Evolutionary conservation across 805 yeast species (phyloP).

Genomic region (Teunomyces pallodes): DNA sequence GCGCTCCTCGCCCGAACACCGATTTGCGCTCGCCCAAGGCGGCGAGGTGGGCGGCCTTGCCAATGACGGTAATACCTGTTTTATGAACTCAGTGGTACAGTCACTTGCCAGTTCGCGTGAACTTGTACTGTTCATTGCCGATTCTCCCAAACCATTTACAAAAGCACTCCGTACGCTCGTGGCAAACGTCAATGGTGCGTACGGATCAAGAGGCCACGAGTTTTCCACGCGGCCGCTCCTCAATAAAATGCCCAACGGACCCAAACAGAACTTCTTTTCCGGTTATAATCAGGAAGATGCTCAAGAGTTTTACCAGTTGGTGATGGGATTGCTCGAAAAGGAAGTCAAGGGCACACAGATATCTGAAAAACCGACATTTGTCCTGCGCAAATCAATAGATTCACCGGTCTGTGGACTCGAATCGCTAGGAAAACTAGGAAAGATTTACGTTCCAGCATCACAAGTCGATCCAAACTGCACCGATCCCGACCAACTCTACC

Average conservation of each 20-base stretch:
- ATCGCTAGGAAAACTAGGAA: slow-evolving; percentile 56
- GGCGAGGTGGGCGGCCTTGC: slow-evolving; percentile 81
- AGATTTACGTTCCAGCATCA: slow-evolving; percentile 66
- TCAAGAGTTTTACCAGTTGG: slow-evolving; percentile 87
- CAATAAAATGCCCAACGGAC: slow-evolving; percentile 72
- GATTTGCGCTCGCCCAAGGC: slow-evolving; percentile 54
- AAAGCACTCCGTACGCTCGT: slow-evolving; percentile 51
- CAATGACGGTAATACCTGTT: slow-evolving; percentile 93
- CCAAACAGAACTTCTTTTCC: slow-evolving; percentile 69
- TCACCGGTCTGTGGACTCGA: slow-evolving; percentile 39
- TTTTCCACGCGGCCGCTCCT: slow-evolving; percentile 61
- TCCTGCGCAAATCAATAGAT: slow-evolving; percentile 20
- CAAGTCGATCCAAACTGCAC: slow-evolving; percentile 73
- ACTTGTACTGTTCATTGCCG: slow-evolving; percentile 53
- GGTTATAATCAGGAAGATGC: slow-evolving; percentile 97
- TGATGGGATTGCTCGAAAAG: slow-evolving; percentile 63
- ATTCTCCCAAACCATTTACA: slow-evolving; percentile 40
- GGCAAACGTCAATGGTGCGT: slow-evolving; percentile 55
- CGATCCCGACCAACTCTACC: slow-evolving; percentile 44
- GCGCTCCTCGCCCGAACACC: slow-evolving; percentile 23
- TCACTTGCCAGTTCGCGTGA: slow-evolving; percentile 72
- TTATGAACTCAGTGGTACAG: slow-evolving; percentile 89
- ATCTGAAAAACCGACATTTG: slow-evolving; percentile 7
- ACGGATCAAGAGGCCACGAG: slow-evolving; percentile 51
- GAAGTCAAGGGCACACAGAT: slow-evolving; percentile 24